Evolutionary conservation across 331 rosid genomes (phyloP), one percentile per base, ranked within the genome.

Genomic region (Telfairia occidentalis): DNA sequence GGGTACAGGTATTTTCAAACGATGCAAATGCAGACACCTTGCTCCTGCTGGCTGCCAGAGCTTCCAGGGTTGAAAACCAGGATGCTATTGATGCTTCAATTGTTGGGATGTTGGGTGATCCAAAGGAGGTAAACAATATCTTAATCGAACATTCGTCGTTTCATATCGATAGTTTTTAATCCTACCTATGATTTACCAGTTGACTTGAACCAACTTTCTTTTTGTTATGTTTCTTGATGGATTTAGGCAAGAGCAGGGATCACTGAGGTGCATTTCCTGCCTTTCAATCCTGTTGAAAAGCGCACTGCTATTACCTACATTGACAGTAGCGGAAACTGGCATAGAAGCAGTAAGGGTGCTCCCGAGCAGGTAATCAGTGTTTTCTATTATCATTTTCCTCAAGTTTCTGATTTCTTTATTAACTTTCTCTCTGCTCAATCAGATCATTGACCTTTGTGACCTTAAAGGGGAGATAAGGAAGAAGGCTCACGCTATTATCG

Each of bases 41-140:
- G 49, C 76, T 92, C 63, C 75, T 92, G 74, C 81, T 70, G 57
- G 70, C 96, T 64, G 97, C 96, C 30, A 87, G 89, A 67, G 96
- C 97, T 75, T 88, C 97, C 13, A 81, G 97, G 73, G 46, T 67
- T 26, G 96, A 92, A 81, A 92, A 90, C 84, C 97, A 92, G 67
- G 97, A 92, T 55, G 97, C 97, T 60, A 90, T 92, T 66, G 97
- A 92, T 79, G 85, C 96, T 38, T 90, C 90, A 21, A 92, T 88
- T 82, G 97, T 92, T 3, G 86, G 86, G 28, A 92, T 90, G 93
- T 29, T 92, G 32, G 73, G 85, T 0, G 97, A 92, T 74, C 90
- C 94, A 1, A 86, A 90, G 81, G 97, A 92, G 96, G 97, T 88
- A 76, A 12, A 32, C 26, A 77, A 40, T 5, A 78, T 54, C 29